Evolutionary conservation across 345 rosid species (phyloP), one percentile per base, ranked within the genome.

Genomic region (Raphanus raphanistrum): DNA sequence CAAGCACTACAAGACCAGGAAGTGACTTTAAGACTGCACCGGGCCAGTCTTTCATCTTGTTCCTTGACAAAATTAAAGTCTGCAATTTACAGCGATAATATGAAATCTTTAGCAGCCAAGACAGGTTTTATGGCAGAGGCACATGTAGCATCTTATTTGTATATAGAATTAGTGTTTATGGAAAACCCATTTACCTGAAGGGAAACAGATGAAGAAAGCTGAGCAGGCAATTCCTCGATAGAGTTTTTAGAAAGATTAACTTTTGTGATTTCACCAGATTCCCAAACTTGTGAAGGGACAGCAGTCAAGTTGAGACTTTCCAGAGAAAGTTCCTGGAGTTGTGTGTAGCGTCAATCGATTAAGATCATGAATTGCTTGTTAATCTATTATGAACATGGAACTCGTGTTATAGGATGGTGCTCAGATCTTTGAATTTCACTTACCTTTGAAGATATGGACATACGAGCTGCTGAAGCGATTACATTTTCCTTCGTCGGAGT

Each of bases 281-380:
- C 91, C 95, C 95, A 94, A 66, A 83, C 95, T 86, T 92, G 88
- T 66, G 95, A 87, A 81, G 97, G 98, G 52, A 90, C 88, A 72
- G 73, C 81, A 78, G 45, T 87, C 86, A 94, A 83, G 75, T 86
- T 88, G 85, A 83, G 73, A 77, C 95, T 91, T 76, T 84, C 88
- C 73, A 94, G 80, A 82, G 86, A 88, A 73, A 94, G 91, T 70
- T 90, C 98, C 98, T 94, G 85, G 26, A 72, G 3, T 79, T 66
- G 50, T 66, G 64, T 61, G 21, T 13, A 33, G 16, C 7, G 25
- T 45, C 15, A 58, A 74, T 26, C 76, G 59, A 2, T 21, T 63
- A 63, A 74, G 72, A 69, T 26, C n/a, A 66, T 6, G 28, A 48
- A 4, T 2, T 13, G 12, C 48, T 52, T 17, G 13, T 50, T 8